These are phyloP conservation scores for Phascolomyces articulosus DNA, from an alignment of 371 early-diverging fungal genomes.

Conservation along the genomic window DNA sequence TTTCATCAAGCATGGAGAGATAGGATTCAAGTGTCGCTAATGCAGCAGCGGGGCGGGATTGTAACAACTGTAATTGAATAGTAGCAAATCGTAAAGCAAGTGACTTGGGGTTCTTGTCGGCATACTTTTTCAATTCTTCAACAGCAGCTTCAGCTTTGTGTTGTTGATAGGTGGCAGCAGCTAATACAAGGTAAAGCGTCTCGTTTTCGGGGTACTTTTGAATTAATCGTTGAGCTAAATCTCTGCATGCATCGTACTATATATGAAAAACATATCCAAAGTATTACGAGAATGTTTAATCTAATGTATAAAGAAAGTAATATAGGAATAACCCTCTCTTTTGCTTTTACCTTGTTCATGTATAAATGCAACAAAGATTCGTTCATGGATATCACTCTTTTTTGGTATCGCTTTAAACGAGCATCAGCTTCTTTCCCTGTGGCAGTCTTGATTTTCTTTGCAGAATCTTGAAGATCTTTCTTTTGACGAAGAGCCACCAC, in stretches of 20 bases:
- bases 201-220: slow-evolving; percentile 68
- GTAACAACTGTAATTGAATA: slow-evolving; percentile 62
- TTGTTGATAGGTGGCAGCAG: slow-evolving; percentile 57
- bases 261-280: neutral
- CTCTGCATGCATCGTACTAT: slow-evolving; percentile 60
- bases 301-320: too few species aligned
- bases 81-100: slow-evolving; percentile 68
- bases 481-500: slow-evolving; percentile 58
- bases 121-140: slow-evolving; percentile 59
- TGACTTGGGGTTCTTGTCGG: slow-evolving; percentile 46
- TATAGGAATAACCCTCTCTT: too few species aligned
- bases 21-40: slow-evolving; percentile 53
- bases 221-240: slow-evolving; percentile 53
- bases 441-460: slow-evolving; percentile 61
- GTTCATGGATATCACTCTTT: slow-evolving; percentile 70
- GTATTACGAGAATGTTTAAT: too few species aligned
- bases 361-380: slow-evolving; percentile 66
- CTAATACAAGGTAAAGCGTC: slow-evolving; percentile 60
- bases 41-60: slow-evolving; percentile 57
- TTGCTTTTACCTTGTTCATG: slow-evolving; percentile 59
- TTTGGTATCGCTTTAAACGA: slow-evolving; percentile 66
- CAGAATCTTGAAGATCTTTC: slow-evolving; percentile 61
- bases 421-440: slow-evolving; percentile 58
- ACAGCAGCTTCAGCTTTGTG: slow-evolving; percentile 61
- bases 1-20: slow-evolving; percentile 37